These are phyloP conservation scores for Suillus cothurnatus DNA, from an alignment of 768 basidiomycete genomes.

Conservation along the genomic window DNA sequence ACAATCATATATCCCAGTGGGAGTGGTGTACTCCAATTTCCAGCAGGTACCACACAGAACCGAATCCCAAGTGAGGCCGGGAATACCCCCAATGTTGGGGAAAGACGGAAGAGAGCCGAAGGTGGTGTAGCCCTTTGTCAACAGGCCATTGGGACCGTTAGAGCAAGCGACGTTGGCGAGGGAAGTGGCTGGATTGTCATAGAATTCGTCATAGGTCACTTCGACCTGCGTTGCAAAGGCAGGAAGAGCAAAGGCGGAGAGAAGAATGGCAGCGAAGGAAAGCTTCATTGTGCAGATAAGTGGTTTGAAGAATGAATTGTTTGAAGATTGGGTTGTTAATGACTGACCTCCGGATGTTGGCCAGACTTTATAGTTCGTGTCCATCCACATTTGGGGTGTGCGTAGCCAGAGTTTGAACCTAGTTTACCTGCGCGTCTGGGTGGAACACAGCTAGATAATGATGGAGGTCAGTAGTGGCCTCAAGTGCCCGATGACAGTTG, in stretches of 20 bases:
- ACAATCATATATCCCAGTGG: constrained; percentile 32
- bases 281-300: constrained; percentile 43
- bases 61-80: constrained; percentile 44
- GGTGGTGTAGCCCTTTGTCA: constrained; percentile 33
- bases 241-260: constrained; percentile 22
- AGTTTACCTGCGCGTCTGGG: not conserved
- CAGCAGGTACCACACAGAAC: constrained; percentile 62
- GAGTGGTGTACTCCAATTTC: constrained; percentile 49
- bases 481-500: not conserved
- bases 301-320: not conserved
- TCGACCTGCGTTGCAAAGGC: constrained; percentile 16
- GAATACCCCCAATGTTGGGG: constrained; percentile 34
- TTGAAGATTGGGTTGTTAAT: not conserved
- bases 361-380: not conserved
- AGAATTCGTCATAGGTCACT: constrained; percentile 36
- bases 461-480: too few relatives aligned
- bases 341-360: not conserved
- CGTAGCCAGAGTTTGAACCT: not conserved
- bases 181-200: constrained; percentile 30
- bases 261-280: constrained; percentile 9
- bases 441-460: not conserved
- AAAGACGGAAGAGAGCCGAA: constrained; percentile 36
- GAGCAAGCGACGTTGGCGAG: constrained; percentile 38
- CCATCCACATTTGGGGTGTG: not conserved
- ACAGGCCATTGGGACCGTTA: constrained; percentile 35